Conservation (phyloP, 306 rosid genomes). For the Dryas drummondii region DNA sequence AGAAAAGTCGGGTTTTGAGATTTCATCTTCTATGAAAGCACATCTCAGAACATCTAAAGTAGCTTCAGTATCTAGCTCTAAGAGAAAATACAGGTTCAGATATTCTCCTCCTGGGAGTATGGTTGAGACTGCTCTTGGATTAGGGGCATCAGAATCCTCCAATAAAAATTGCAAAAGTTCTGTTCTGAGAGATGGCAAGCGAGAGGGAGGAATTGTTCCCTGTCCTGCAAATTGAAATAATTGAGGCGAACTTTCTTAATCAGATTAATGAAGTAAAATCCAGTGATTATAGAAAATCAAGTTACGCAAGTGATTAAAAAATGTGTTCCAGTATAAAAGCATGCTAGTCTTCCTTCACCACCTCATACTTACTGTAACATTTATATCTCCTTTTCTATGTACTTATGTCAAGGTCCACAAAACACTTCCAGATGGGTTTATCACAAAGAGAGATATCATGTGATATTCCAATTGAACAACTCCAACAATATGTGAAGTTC, state of each 20-base stretch:
- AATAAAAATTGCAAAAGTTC: slow-evolving; percentile 77
- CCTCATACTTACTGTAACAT: neutral
- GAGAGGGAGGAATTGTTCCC: slow-evolving; percentile 65
- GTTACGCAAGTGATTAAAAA: neutral
- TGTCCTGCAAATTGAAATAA: slow-evolving; percentile 57
- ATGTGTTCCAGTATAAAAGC: slow-evolving; percentile 1
- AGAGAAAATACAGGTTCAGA: slow-evolving; percentile 65
- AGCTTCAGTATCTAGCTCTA: slow-evolving; percentile 81
- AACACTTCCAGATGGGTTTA: slow-evolving; percentile 4
- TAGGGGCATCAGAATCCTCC: slow-evolving; percentile 46
- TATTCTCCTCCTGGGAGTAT: slow-evolving; percentile 33
- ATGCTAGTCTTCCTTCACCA: slow-evolving; percentile 6
- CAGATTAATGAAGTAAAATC: neutral
- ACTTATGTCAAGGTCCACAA: neutral
- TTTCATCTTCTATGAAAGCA: slow-evolving; percentile 65
- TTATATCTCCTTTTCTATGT: slow-evolving; percentile 3
- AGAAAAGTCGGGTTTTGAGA: slow-evolving; percentile 37
- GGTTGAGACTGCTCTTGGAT: slow-evolving; percentile 48
- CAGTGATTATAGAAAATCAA: neutral
- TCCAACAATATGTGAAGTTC: slow-evolving; percentile 9
- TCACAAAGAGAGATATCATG: neutral
- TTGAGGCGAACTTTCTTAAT: neutral
- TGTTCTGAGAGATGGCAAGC: slow-evolving; percentile 76
- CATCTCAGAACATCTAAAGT: slow-evolving; percentile 73
- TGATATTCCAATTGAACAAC: slow-evolving; percentile 6